Percentiles rank a stretch among this genome's conserved stretches.
Conservation (phyloP, 257 asterid species). For the Solanum appendiculatum region DNA sequence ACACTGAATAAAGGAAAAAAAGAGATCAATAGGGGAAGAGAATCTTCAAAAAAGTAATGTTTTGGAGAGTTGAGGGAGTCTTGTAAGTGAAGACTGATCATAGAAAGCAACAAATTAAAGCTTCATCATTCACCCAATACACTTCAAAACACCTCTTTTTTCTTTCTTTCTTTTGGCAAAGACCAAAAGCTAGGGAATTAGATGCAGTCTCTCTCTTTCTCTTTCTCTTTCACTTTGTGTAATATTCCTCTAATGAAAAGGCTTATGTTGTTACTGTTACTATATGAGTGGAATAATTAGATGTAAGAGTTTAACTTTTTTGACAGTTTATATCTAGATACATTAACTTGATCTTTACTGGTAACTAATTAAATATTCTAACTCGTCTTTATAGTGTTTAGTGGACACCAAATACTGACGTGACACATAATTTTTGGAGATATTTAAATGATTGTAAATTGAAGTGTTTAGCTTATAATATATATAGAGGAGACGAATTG, state of each 20-base stretch:
- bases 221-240: constrained; percentile 6
- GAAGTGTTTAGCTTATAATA: background rate
- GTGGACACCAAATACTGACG: background rate
- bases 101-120: constrained; percentile 58
- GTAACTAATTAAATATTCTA: background rate
- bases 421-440: background rate
- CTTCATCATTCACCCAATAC: constrained; percentile 33
- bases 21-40: constrained; percentile 15
- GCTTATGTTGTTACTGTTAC: background rate
- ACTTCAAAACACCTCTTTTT: constrained; percentile 4
- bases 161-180: constrained; percentile 1
- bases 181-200: constrained; percentile 27
- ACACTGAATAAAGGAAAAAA: background rate
- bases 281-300: background rate
- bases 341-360: background rate
- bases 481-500: background rate
- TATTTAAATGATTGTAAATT: background rate
- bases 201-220: constrained; percentile 26
- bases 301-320: background rate
- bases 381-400: background rate
- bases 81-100: constrained; percentile 62
- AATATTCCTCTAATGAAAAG: background rate
- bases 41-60: constrained; percentile 65
- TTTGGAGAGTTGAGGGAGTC: constrained; percentile 47
- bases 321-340: background rate